These are phyloP conservation scores for Nakaseomyces sp. DNA, from an alignment of 1,139 yeast genomes.

Conservation along the genomic window DNA sequence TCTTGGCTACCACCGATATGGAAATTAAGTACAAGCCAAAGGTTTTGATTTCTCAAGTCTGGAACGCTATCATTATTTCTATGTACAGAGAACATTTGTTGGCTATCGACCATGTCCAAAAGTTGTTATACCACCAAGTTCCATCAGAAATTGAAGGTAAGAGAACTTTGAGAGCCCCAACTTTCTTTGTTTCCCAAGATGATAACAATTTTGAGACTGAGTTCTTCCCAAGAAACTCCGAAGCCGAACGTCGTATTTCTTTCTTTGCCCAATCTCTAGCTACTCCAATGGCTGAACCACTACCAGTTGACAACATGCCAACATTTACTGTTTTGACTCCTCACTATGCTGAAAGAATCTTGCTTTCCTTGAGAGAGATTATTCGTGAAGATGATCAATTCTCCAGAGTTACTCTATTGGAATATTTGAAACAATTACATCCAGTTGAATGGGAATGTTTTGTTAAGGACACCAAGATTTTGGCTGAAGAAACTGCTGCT, in stretches of 20 bases:
- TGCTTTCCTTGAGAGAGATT: slow-evolving; percentile 89
- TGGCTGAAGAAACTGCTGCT: slow-evolving; percentile 95
- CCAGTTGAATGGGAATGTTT: slow-evolving; percentile 99
- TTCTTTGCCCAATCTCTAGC: slow-evolving; percentile 98
- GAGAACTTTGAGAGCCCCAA: slow-evolving; percentile 97
- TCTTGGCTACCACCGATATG: slow-evolving; percentile 97
- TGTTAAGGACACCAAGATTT: slow-evolving; percentile 94
- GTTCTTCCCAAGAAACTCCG: slow-evolving; percentile 92
- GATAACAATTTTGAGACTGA: slow-evolving; percentile 91
- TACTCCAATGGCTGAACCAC: slow-evolving; percentile 96
- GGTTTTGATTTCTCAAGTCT: slow-evolving; percentile 93
- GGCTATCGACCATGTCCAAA: slow-evolving; percentile 97
- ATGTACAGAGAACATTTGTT: slow-evolving; percentile 97
- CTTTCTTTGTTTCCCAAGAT: slow-evolving; percentile 96
- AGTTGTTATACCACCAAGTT: slow-evolving; percentile 92
- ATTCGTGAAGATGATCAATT: slow-evolving; percentile 98
- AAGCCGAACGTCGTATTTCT: slow-evolving; percentile 98
- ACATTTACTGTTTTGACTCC: slow-evolving; percentile 97
- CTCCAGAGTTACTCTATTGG: slow-evolving; percentile 91
- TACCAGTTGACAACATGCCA: slow-evolving; percentile 99
- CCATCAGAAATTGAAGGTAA: slow-evolving; percentile 96
- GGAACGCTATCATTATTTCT: slow-evolving; percentile 97
- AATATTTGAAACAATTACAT: slow-evolving; percentile 93
- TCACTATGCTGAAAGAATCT: slow-evolving; percentile 94
- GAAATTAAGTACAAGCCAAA: slow-evolving; percentile 98